Conservation (phyloP, 176 grass and related monocot species). For the Oryza brachyantha region DNA sequence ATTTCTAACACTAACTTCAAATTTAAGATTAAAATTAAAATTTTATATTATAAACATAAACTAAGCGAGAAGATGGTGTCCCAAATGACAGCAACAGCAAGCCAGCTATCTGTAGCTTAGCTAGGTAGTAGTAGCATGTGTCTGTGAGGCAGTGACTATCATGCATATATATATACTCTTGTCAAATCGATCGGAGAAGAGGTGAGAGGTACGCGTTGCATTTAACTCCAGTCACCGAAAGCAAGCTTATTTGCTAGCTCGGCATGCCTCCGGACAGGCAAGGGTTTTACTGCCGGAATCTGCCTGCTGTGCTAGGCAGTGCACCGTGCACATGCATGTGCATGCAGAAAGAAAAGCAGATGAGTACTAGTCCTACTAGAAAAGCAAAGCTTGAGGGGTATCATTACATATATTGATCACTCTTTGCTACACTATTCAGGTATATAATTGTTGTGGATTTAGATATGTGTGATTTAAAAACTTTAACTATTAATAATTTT, state of each 20-base stretch:
- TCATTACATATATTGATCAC: neutral
- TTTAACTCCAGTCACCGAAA: conserved; percentile 6
- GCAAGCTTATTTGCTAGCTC: conserved; percentile 20
- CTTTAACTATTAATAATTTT: too few species aligned
- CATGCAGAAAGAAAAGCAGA: conserved; percentile 30
- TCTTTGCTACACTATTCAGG: too few species aligned
- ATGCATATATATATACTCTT: neutral
- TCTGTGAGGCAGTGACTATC: neutral
- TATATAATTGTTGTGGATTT: too few species aligned
- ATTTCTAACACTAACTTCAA: too few species aligned
- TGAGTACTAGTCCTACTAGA: too few species aligned
- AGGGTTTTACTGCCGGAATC: conserved; percentile 26
- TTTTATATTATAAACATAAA: too few species aligned
- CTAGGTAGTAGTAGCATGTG: too few species aligned
- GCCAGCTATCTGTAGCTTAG: neutral
- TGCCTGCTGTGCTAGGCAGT: neutral
- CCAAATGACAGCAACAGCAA: too few species aligned
- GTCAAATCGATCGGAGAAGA: neutral
- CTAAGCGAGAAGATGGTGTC: too few species aligned
- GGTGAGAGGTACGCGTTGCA: neutral
- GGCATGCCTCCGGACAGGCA: neutral
- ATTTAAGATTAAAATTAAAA: too few species aligned
- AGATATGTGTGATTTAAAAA: too few species aligned
- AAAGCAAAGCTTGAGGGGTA: neutral
- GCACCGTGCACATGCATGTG: conserved; percentile 29